Base-by-base conservation (phyloP, 2,329 filamentous ascomycete genomes). In the Cladophialophora psammophila region DNA sequence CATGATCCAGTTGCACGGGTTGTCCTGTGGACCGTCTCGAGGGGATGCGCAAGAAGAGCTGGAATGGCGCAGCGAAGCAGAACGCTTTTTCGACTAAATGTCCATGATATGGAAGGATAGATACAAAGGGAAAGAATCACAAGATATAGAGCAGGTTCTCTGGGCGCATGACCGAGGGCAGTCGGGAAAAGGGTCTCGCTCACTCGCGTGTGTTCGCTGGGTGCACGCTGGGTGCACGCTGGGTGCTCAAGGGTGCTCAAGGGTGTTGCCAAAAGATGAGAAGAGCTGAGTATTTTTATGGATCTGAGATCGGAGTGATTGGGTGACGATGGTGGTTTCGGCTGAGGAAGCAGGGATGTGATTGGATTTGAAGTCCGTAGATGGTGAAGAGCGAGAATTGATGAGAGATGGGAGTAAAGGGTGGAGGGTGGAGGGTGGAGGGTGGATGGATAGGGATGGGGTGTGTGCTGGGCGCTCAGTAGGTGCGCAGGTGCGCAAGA, bases 291-390 rank as follows among this genome's bases (percentile, higher is more conserved):
- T 45, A 60, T 60, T 54, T 45, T 45, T 18, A 48, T 42, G 18
- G 32, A 60, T 45, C 38, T 48, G 48, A 31, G 31, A 4, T 18
- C 38, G 60, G 60, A 56, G 26, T 55, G 34, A 59, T 50, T 59
- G 64, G 59, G 59, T 52, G 64, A 40, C 38, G 64, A 57, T 35
- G 64, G 63, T 63, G 60, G 50, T 59, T 32, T 60, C 45, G 64
- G 40, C 26, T n/a, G 50, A 45, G n/a, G 52, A n/a, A 54, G 20
- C 31, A 35, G 35, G 54, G 53, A 52, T 50, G 32, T 67, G 65
- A 67, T 67, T 67, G 65, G 65, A 34, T 34, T 59, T 18, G 52
- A 67, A 64, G 65, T 64, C 65, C 65, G 65, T 57, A 56, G 62
- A 31, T 34, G 12, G 18, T 12, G 31, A 31, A 42, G 18, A 36